Evolutionary conservation across 331 rosid genomes (phyloP).

Genomic region (Quercus tomentella): DNA sequence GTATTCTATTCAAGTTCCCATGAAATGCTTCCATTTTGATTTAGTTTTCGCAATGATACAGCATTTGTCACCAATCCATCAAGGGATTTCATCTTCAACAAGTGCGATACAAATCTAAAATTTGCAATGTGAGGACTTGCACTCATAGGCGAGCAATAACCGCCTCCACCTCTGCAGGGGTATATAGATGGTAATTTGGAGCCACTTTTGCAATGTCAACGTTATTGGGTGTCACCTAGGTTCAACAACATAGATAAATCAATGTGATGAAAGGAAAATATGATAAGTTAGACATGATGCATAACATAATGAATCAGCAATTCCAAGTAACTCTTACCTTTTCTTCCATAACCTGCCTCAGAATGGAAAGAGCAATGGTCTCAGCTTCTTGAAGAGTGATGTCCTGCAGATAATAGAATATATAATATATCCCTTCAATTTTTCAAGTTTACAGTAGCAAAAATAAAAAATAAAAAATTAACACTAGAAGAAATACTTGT

Average conservation of each 20-base stretch:
- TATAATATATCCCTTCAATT: neutral
- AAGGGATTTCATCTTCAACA: neutral
- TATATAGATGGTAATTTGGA: slow-evolving; percentile 79
- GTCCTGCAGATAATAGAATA: slow-evolving; percentile 54
- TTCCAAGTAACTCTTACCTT: slow-evolving; percentile 49
- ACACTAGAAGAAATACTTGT: neutral
- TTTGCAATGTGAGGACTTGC: neutral
- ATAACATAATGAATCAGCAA: neutral
- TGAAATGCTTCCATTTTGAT: neutral
- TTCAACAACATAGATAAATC: slow-evolving; percentile 1
- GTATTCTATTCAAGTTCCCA: neutral
- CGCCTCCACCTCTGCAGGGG: slow-evolving; percentile 90
- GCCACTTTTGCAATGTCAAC: slow-evolving; percentile 95
- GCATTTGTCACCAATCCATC: neutral
- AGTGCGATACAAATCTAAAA: neutral
- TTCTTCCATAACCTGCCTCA: slow-evolving; percentile 99
- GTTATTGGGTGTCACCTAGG: slow-evolving; percentile 88
- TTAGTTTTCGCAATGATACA: neutral
- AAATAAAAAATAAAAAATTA: neutral
- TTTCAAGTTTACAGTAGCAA: neutral
- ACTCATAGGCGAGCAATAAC: slow-evolving; percentile 84
- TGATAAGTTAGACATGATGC: neutral
- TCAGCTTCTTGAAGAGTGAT: slow-evolving; percentile 92
- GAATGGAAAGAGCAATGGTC: slow-evolving; percentile 90
- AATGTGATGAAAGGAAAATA: neutral